Base-by-base conservation (phyloP, 2,329 filamentous ascomycete species). In the Leptosphaerulina australis region DNA sequence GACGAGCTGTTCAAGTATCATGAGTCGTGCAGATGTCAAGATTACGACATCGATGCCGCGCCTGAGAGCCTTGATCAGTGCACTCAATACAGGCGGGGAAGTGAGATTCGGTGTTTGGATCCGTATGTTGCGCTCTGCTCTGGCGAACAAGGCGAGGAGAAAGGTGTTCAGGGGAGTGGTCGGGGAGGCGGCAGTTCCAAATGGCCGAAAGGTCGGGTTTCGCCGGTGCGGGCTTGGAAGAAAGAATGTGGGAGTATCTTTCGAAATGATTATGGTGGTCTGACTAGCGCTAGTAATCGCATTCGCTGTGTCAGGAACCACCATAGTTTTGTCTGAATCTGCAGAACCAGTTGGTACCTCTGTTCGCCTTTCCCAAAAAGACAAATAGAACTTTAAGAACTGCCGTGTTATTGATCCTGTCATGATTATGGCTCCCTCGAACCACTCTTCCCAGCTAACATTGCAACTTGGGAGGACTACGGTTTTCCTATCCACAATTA, bases 371-470 rank as follows among this genome's bases (percentile, higher is more conserved):
- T 76, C 80, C 90, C 90, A 94, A n/a, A 90, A 87, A 1, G 74
- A 68, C 7, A 76, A 67, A 72, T 89, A 91, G 64, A 93, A 93
- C 2, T 76, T 68, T 31, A 88, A 58, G 29, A 94, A 80, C n/a
- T 80, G 76, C 3, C 69, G 60, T 0, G 91, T 83, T 0, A 87
- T 77, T 0, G 79, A 76, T 0, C 88, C 89, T 5, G 78, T 77
- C 9, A 93, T 72, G 45, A 85, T 83, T 3, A 93, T 75, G 47
- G 86, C 90, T 0, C 87, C 88, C 69, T 95, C 90, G 20, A 93
- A 86, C 90, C 90, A 95, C n/a, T 83, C 74, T 70, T 94, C 90
- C 88, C 88, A 94, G 64, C 88, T 91, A 4, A 95, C 83, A 61
- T 95, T 95, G 71, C 88, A 92, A 61, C 87, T 91, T 0, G 90